These are phyloP conservation scores for Russula dissimulans DNA, from an alignment of 768 basidiomycete species.

Conservation along the genomic window DNA sequence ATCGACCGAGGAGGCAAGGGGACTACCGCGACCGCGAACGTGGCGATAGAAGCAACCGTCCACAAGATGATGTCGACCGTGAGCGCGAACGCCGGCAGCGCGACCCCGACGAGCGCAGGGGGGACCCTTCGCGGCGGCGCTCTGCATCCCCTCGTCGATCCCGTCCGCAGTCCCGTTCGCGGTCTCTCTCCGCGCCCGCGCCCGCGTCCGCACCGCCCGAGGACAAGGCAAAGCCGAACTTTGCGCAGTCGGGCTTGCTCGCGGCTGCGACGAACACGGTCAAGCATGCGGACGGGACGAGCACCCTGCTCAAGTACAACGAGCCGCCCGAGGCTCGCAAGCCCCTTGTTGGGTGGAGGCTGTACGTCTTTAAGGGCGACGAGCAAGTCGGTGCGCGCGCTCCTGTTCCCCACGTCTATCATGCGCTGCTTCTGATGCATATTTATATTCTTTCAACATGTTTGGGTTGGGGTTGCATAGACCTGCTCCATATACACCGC, in stretches of 20 bases:
- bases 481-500: constrained; percentile 82
- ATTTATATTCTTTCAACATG: not conserved
- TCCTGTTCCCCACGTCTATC: too few relatives aligned
- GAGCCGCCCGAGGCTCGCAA: constrained; percentile 98
- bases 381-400: constrained; percentile 79
- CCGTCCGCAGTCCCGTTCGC: constrained; percentile 19
- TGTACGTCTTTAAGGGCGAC: constrained; percentile 95
- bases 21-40: constrained; percentile 29
- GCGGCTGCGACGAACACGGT: constrained; percentile 96
- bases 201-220: constrained; percentile 34
- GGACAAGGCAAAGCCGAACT: constrained; percentile 81
- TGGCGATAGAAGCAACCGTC: constrained; percentile 28
- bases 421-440: not conserved
- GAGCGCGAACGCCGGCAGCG: constrained; percentile 23
- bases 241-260: constrained; percentile 76
- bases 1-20: constrained; percentile 33
- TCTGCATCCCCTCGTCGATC: constrained; percentile 51
- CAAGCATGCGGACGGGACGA: constrained; percentile 61
- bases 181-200: constrained; percentile 29
- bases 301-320: constrained; percentile 89
- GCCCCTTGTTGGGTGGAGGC: constrained; percentile 79
- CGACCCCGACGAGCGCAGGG: constrained; percentile 26
- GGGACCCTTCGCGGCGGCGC: constrained; percentile 38
- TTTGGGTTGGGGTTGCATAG: constrained; percentile 31
- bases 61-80: constrained; percentile 26